Conservation (phyloP, 2,329 filamentous ascomycete species). For the Cladosporium oxysporum region DNA sequence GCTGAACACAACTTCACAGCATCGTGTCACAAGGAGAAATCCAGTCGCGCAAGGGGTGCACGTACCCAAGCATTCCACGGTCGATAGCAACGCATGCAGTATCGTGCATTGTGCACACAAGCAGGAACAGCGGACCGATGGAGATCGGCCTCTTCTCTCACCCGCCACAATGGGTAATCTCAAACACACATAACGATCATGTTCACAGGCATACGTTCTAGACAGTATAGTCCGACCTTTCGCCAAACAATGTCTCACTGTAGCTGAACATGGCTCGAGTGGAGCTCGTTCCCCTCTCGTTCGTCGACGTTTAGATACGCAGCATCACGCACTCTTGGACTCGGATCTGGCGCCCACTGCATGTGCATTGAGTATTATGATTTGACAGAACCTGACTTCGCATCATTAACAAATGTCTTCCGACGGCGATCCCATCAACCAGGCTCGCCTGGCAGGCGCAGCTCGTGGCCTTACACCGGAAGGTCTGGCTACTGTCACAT, state of each 20-base stretch:
- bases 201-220: constrained; percentile 1
- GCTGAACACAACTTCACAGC: neutral
- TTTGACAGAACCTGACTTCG: neutral
- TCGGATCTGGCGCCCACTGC: neutral
- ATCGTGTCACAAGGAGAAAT: neutral
- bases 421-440: constrained; percentile 6
- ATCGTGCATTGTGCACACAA: neutral
- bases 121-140: neutral
- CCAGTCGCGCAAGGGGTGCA: neutral
- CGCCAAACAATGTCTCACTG: constrained; percentile 12
- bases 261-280: neutral
- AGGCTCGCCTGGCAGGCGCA: constrained; percentile 16
- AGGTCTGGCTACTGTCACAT: neutral
- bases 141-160: neutral
- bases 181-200: neutral
- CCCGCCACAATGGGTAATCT: neutral
- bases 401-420: constrained; percentile 2
- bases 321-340: neutral
- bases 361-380: neutral
- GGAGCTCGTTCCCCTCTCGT: neutral
- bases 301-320: neutral
- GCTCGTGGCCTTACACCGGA: constrained; percentile 3
- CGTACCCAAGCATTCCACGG: neutral
- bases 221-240: neutral
- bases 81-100: constrained; percentile 3